A percentile compares a stretch with the other conserved stretches of the same genome.
Evolutionary conservation across 2,329 filamentous ascomycete species (phyloP).

Genomic region (Coniochaeta pulveracea): DNA sequence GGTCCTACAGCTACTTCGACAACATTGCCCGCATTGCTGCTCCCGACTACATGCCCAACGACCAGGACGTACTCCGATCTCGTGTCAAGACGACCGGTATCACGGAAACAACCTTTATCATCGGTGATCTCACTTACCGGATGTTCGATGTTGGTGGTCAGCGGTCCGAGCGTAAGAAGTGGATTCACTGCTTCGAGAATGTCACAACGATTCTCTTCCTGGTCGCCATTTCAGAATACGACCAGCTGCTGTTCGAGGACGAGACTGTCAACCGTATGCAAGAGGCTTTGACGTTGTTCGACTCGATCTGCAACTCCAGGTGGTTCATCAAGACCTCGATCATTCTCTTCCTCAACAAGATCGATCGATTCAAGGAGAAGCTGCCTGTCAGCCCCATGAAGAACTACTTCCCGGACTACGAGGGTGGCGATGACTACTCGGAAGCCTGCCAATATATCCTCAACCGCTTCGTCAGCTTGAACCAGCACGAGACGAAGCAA

Average conservation of each 20-base stretch:
- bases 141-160: constrained; percentile 98
- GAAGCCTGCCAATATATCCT: constrained; percentile 97
- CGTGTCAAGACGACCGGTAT: constrained; percentile 98
- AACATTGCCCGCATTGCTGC: constrained; percentile 84
- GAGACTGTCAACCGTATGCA: constrained; percentile 95
- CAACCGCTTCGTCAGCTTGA: constrained; percentile 94
- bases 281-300: constrained; percentile 75
- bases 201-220: constrained; percentile 94
- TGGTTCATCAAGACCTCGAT: constrained; percentile 89
- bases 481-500: constrained; percentile 98
- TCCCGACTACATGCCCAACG: constrained; percentile 87
- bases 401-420: constrained; percentile 83
- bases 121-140: constrained; percentile 85
- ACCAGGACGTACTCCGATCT: constrained; percentile 88
- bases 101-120: constrained; percentile 92
- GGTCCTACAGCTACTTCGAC: constrained; percentile 72
- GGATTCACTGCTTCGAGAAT: constrained; percentile 98
- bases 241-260: constrained; percentile 90
- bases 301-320: constrained; percentile 78
- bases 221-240: constrained; percentile 94
- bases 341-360: constrained; percentile 85
- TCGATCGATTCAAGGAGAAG: constrained; percentile 82
- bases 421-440: constrained; percentile 90
- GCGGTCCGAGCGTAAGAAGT: constrained; percentile 95
- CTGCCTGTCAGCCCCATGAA: constrained; percentile 73